Evolutionary conservation across 495 filamentous ascomycete species (phyloP), one percentile per base, ranked within the genome.

Genomic region (Cercophora newfieldiana): DNA sequence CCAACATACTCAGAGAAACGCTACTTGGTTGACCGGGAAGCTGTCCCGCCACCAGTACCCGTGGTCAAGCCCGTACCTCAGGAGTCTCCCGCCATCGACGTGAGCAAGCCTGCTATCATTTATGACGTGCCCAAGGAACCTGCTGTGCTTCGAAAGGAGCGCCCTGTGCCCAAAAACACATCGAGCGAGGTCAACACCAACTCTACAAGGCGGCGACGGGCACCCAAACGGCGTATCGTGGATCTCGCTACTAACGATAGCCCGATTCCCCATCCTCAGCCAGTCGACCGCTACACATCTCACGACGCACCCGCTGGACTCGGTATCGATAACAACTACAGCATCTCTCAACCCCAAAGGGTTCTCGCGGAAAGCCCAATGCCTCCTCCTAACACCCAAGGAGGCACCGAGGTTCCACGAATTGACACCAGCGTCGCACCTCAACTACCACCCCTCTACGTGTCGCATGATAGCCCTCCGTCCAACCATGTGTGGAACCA

Each of bases 1-100:
- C 95, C 95, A 3, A 88, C 85, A 21, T 93, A 91, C 70, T 87
- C 86, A 18, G 95, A 99, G 77, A 87, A 88, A 68, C 91, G 91
- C 59, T 91, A 91, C 59, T 81, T 99, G 29, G 84, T 90, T n/a
- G 95, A 97, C 16, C 86, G 93, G 28, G 91, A 83, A 5, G 89
- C 89, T 1, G 87, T 95, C 68, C 87, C 87, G 28, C 82, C 88
- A 47, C 86, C 82, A 47, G 87, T 92, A 21, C 91, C 93, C 1
- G 87, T 97, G 7, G 82, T 97, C 33, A 91, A 90, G 72, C 82
- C 87, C 16, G 73, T 79, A 1, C 81, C 83, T 8, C 80, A 83
- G 44, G 86, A 88, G 69, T 72, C 85, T n/a, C 80, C 83, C 14
- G 82, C 86, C 26, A 81, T 87, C 8, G 80, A 89, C 60, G 85